Conservation (phyloP, 1,284 basidiomycete species). For the Boletus semigastroideus region DNA sequence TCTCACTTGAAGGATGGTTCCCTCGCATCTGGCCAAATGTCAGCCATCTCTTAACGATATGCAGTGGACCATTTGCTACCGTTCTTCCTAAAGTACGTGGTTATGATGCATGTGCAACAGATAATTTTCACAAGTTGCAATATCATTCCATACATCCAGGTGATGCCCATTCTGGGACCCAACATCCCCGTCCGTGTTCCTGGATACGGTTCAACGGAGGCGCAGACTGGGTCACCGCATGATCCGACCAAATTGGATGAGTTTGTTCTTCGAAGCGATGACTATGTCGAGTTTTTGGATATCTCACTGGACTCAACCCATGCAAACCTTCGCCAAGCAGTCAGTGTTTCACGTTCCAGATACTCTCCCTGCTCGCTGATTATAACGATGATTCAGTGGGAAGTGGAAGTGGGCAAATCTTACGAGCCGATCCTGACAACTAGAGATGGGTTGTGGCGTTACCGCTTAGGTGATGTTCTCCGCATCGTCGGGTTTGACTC, state of each 20-base stretch:
- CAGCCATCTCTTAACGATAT: too few relatives aligned
- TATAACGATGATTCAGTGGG: conserved; percentile 16
- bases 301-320: conserved; percentile 4
- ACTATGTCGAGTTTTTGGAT: conserved; percentile 20
- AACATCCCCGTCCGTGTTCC: too few relatives aligned
- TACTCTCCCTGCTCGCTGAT: background rate
- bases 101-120: too few relatives aligned
- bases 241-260: background rate
- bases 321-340: conserved; percentile 18
- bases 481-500: conserved; percentile 16
- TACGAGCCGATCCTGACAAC: conserved; percentile 25
- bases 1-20: too few relatives aligned
- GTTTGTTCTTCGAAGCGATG: conserved; percentile 3
- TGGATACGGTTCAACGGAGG: conserved; percentile 9
- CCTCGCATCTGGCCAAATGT: too few relatives aligned
- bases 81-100: too few relatives aligned
- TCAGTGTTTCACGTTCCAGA: background rate
- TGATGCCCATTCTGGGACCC: too few relatives aligned
- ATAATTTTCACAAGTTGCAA: too few relatives aligned
- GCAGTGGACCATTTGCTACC: too few relatives aligned
- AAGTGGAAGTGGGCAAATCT: conserved; percentile 17
- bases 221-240: background rate
- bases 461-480: conserved; percentile 22
- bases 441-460: conserved; percentile 26
- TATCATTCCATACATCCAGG: too few relatives aligned